Evolutionary conservation across 2,329 filamentous ascomycete genomes (phyloP), one percentile per base, ranked within the genome.

Genomic region (Fusarium sp.): DNA sequence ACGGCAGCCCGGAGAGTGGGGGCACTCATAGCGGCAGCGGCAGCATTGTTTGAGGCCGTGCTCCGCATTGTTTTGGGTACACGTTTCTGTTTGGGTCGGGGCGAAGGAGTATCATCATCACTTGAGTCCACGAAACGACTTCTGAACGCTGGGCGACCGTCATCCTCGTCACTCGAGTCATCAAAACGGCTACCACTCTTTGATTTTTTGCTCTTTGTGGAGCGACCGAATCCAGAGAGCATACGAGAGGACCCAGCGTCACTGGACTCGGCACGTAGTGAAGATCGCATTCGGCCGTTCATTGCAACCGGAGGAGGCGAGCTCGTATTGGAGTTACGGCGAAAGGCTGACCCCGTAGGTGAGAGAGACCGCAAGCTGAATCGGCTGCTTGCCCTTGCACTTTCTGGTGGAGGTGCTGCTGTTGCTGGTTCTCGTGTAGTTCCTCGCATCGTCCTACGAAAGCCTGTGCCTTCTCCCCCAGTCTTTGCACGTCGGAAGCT

Each of bases 61-160:
- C 54, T 66, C 47, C 72, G 79, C 69, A 76, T 75, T 51, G 69
- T 76, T 67, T 68, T 77, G 54, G 71, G 74, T 44, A 81, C 75
- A 15, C 82, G 82, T 28, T 71, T 71, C 21, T 65, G 57, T 47
- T 71, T 76, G 9, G 67, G 32, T 8, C 42, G 59, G 2, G 73
- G 70, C 3, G 66, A 51, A 56, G 72, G 47, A 48, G 56, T 40
- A n/a, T 65, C 71, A 5, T 86, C 83, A 32, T 91, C 90, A 73
- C 91, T 93, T 2, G 91, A 93, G 72, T 93, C 89, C 2, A 82
- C 87, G 68, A 93, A 91, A 1, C 90, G 88, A 71, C 87, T 89
- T 24, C 86, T 57, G 56, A 70, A 70, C 6, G 63, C 42, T 30
- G 71, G 70, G 6, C 50, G 66, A 2, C 44, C 56, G 32, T 70